Base-by-base conservation (phyloP, 495 filamentous ascomycete species). In the Xylaria flabelliformis region DNA sequence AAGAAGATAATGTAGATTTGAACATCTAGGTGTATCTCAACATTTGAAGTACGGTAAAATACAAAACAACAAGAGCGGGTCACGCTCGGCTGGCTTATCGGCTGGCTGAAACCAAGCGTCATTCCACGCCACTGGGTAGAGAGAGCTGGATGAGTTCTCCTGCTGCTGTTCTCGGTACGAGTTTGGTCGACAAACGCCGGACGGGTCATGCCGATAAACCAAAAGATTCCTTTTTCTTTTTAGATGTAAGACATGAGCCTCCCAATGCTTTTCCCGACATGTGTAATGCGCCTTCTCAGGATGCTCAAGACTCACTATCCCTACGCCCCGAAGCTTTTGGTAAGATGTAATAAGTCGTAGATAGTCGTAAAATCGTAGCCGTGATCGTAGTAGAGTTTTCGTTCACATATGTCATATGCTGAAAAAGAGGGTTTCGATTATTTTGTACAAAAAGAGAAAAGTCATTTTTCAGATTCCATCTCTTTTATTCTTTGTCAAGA, bases 401-500 rank as follows among this genome's bases (percentile, higher is more conserved):
- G 41, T 69, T 9, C 46, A 21, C 41, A 32, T 24, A 34, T 19
- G 51, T 39, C 36, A 21, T 21, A 17, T 46, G 50, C 34, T 39
- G 21, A 69, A 29, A 8, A n/a, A 53, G 32, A 59, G 34, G 15
- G 4, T 12, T 24, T n/a, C 34, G 21, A 26, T 21, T 61, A 34
- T 4, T 59, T 46, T 46, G 44, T 55, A 64, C 59, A 69, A 34
- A 51, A 29, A 42, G 32, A 55, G 42, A 19, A 15, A 69, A 6
- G 13, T 32, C 29, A 17, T 44, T 21, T 15, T 67, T 56, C 32
- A 42, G 44, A 29, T n/a, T 0, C 36, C 36, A 10, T 42, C 10
- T 13, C 46, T 50, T 26, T 34, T 65, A 67, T n/a, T 74, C 75
- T 64, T 80, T 82, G 21, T 63, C 73, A 34, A 88, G 75, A 58